Evolutionary conservation across 2,329 filamentous ascomycete genomes (phyloP), one percentile per base, ranked within the genome.

Genomic region (Aphanocladium album): DNA sequence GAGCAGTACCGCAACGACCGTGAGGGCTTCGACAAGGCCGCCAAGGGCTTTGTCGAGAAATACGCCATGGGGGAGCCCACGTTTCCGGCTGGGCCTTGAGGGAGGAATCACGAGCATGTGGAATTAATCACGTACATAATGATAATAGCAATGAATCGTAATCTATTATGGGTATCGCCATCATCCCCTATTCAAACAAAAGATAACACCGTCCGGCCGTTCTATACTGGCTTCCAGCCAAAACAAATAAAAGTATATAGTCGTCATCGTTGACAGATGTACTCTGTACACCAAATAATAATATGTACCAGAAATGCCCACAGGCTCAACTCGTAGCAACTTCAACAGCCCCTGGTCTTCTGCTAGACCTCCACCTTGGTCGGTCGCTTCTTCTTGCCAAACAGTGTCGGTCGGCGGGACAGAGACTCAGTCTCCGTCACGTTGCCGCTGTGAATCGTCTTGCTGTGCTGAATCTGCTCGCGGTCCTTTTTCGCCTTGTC

Each of bases 1-100:
- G 90, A 96, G 63, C 88, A 96, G 79, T 96, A 84, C 76, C 86
- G 86, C 72, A 83, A 80, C 64, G 84, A 93, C 68, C 79, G 83
- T 47, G 76, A 78, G 54, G 83, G 81, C 65, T 97, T 90, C 70
- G 87, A 93, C 61, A 89, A 89, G 80, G 87, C 83, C 55, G 93
- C 88, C 8, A 83, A 81, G 73, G 78, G 82, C n/a, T 92, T 91
- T 80, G 88, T 90, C 50, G 80, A 82, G 68, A 84, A 86, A 67
- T 91, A 92, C 73, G 92, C 92, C 12, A 82, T 74, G 68, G 72
- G 69, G 1, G 65, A 73, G 16, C 73, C 74, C 12, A 64, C 63
- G 30, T 80, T 80, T 54, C 71, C 73, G 7, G 61, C 66, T 2
- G 65, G 33, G 21, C 51, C 51, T 8, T 54, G 27, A n/a, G n/a